Evolutionary conservation across 352 stramenopile species (phyloP).

Genomic region (Globisporangium middletonii): DNA sequence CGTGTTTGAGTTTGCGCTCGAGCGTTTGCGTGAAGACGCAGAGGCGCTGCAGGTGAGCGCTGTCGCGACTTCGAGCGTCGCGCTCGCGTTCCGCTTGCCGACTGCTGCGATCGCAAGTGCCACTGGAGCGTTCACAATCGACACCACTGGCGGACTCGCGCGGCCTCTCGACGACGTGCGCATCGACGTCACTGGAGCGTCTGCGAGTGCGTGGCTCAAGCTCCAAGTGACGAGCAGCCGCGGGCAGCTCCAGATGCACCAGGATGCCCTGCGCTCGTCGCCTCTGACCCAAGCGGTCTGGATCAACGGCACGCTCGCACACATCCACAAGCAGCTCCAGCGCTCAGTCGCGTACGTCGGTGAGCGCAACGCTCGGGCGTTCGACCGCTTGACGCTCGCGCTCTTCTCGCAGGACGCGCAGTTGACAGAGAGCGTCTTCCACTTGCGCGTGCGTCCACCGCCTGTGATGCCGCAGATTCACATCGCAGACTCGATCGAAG

Average conservation of each 20-base stretch:
- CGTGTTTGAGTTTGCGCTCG: conserved; percentile 8
- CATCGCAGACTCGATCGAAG: conserved; percentile 21
- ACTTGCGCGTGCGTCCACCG: neutral
- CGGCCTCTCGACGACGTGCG: conserved; percentile 2
- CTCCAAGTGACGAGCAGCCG: conserved; percentile 4
- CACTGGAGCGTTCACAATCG: neutral
- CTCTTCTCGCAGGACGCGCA: conserved; percentile 4
- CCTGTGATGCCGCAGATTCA: conserved; percentile 11
- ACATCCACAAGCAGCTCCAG: conserved; percentile 13
- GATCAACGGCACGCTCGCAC: conserved; percentile 21
- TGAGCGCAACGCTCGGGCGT: neutral
- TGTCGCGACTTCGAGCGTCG: neutral
- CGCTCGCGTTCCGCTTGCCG: neutral
- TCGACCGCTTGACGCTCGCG: conserved; percentile 10
- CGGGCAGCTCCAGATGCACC: neutral
- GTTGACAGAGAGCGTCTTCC: conserved; percentile 5
- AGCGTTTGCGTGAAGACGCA: neutral
- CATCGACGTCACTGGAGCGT: conserved; percentile 1
- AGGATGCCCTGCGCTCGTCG: neutral
- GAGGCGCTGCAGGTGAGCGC: neutral
- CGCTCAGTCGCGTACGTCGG: neutral
- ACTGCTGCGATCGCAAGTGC: neutral
- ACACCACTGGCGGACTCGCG: conserved; percentile 1
- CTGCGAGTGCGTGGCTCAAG: conserved; percentile 7
- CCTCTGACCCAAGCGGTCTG: conserved; percentile 1